Evolutionary conservation across 2,329 filamentous ascomycete genomes (phyloP).

Genomic region (Ophiostoma sp.): DNA sequence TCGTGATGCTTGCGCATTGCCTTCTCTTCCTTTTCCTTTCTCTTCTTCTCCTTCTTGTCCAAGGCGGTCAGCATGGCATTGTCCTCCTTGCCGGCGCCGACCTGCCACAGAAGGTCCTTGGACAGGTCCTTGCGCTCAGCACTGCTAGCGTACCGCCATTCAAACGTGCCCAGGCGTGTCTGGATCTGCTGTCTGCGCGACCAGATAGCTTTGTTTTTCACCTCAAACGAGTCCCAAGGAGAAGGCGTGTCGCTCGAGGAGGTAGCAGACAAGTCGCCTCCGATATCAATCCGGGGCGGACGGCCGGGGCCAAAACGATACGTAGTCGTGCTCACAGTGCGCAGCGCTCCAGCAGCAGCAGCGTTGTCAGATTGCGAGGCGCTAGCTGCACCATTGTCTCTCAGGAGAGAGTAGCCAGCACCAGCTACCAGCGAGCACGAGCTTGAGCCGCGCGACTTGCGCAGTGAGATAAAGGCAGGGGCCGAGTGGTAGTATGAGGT

Average conservation of each 20-base stretch:
- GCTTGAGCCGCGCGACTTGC: slow-evolving; percentile 43
- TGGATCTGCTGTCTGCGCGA: slow-evolving; percentile 46
- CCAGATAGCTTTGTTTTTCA: slow-evolving; percentile 37
- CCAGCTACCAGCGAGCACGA: slow-evolving; percentile 45
- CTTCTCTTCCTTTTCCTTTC: slow-evolving; percentile 29
- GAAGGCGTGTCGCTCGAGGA: slow-evolving; percentile 21
- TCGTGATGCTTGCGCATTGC: slow-evolving; percentile 28
- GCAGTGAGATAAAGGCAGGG: slow-evolving; percentile 45
- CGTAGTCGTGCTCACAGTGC: slow-evolving; percentile 45
- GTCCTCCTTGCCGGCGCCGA: neutral
- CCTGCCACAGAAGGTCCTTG: slow-evolving; percentile 3
- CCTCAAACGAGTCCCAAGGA: slow-evolving; percentile 30
- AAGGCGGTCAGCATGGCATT: neutral
- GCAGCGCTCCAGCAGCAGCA: slow-evolving; percentile 15
- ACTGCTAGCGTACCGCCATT: slow-evolving; percentile 51
- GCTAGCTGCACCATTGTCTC: neutral
- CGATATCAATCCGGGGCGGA: slow-evolving; percentile 43
- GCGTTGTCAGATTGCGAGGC: too few species aligned
- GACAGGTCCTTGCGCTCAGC: slow-evolving; percentile 40
- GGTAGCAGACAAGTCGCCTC: slow-evolving; percentile 21
- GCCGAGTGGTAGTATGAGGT: neutral
- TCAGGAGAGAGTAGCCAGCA: slow-evolving; percentile 29
- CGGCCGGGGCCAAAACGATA: slow-evolving; percentile 54
- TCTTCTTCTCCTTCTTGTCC: neutral
- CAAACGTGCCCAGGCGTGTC: slow-evolving; percentile 44